A percentile compares a stretch with the other conserved stretches of the same genome.
Conservation (phyloP, 1,139 yeast genomes). For the Ogataea hybrid region DNA sequence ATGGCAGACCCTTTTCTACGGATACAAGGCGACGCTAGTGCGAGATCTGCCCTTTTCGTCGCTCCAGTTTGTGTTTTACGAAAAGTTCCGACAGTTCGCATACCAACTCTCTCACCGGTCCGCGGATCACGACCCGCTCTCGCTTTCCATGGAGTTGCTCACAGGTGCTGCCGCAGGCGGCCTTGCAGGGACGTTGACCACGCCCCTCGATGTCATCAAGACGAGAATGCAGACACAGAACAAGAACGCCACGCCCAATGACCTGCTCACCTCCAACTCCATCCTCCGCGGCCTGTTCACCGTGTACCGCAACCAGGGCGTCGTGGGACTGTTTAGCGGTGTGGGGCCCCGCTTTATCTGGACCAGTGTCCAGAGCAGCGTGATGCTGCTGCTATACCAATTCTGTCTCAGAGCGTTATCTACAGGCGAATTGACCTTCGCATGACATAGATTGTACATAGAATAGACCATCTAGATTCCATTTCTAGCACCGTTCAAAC, state of each 20-base stretch:
- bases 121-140: slow-evolving; percentile 42
- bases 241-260: slow-evolving; percentile 27
- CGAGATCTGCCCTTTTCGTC: slow-evolving; percentile 96
- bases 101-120: slow-evolving; percentile 35
- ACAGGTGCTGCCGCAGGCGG: slow-evolving; percentile 99
- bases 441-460: slow-evolving; percentile 8
- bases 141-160: slow-evolving; percentile 60
- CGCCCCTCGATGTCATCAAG: slow-evolving; percentile 79
- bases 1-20: slow-evolving; percentile 70
- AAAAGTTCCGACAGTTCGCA: slow-evolving; percentile 69
- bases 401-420: slow-evolving; percentile 43
- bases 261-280: slow-evolving; percentile 46
- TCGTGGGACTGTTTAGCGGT: slow-evolving; percentile 81
- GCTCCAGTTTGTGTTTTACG: slow-evolving; percentile 92
- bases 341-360: slow-evolving; percentile 96
- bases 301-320: slow-evolving; percentile 73
- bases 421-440: slow-evolving; percentile 21
- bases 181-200: slow-evolving; percentile 71
- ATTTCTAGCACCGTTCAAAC: slow-evolving; percentile 76
- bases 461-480: slow-evolving; percentile 1
- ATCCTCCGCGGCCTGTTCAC: slow-evolving; percentile 61
- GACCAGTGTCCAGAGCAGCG: slow-evolving; percentile 95
- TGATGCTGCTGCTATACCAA: slow-evolving; percentile 89
- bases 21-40: slow-evolving; percentile 88
- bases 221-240: slow-evolving; percentile 85